A percentile compares a stretch with the other conserved stretches of the same genome.
Conservation (phyloP, 345 rosid genomes). For the Aethionema arabicum region DNA sequence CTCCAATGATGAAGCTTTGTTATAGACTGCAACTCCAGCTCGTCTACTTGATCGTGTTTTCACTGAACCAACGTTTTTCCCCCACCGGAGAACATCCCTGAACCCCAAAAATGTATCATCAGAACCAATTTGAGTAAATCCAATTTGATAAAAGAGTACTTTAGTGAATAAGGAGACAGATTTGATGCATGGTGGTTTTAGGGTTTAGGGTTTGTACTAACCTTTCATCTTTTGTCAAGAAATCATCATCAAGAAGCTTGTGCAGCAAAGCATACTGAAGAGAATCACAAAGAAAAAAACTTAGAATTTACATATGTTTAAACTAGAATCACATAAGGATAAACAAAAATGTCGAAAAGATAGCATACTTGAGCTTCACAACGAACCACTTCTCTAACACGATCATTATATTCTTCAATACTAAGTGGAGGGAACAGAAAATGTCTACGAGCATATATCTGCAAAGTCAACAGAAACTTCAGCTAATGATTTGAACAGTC, state of each 20-base stretch:
- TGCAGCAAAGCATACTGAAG: conserved; percentile 82
- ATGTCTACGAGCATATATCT: conserved; percentile 85
- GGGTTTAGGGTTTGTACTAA: too few relatives aligned
- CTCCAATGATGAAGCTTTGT: conserved; percentile 72
- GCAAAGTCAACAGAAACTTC: conserved; percentile 26
- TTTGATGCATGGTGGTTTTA: too few relatives aligned
- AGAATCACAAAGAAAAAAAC: not conserved
- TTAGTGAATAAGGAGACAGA: too few relatives aligned
- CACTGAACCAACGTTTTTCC: conserved; percentile 59
- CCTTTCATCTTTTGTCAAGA: conserved; percentile 75
- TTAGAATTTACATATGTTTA: not conserved
- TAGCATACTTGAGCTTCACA: conserved; percentile 85
- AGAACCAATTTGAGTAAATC: not conserved
- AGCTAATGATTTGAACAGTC: not conserved
- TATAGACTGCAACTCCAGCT: conserved; percentile 66
- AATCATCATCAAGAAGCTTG: conserved; percentile 63
- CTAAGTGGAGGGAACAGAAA: conserved; percentile 78
- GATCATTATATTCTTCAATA: conserved; percentile 78
- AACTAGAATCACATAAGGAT: not conserved
- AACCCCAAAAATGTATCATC: conserved; percentile 1
- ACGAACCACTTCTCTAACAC: conserved; percentile 75
- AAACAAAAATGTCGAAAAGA: conserved; percentile 11
- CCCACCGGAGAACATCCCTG: conserved; percentile 63
- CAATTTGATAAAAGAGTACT: too few relatives aligned
- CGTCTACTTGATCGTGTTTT: conserved; percentile 63